These are phyloP conservation scores for Amylostereum areolatum DNA, from an alignment of 1,284 basidiomycete genomes.

Conservation along the genomic window DNA sequence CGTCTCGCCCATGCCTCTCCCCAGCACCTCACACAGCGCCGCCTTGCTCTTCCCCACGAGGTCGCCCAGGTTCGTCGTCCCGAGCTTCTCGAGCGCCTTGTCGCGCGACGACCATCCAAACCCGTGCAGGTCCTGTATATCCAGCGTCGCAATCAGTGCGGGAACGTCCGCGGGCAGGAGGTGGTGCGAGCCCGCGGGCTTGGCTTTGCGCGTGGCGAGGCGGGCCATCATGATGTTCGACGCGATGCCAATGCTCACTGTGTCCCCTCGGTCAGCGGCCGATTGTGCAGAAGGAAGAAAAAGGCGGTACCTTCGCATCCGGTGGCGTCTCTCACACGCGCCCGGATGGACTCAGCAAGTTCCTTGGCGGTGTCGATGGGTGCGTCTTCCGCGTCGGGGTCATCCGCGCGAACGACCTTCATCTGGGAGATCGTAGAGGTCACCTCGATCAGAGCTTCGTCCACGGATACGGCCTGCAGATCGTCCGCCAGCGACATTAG, in stretches of 20 bases:
- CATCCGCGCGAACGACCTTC: slow-evolving; percentile 20
- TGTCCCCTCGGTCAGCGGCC: background rate
- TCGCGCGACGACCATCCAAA: slow-evolving; percentile 74
- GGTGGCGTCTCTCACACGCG: slow-evolving; percentile 70
- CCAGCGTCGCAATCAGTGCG: slow-evolving; percentile 66
- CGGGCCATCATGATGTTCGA: slow-evolving; percentile 91
- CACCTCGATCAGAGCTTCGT: slow-evolving; percentile 92
- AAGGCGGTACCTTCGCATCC: slow-evolving; percentile 70
- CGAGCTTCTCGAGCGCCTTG: slow-evolving; percentile 75
- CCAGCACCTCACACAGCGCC: slow-evolving; percentile 68
- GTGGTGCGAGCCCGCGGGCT: slow-evolving; percentile 83
- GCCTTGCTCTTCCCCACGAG: slow-evolving; percentile 56
- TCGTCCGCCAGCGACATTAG: slow-evolving; percentile 88
- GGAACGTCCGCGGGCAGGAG: slow-evolving; percentile 51
- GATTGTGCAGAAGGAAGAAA: background rate
- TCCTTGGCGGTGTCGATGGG: slow-evolving; percentile 57
- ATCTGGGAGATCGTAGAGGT: slow-evolving; percentile 57
- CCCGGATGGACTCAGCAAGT: slow-evolving; percentile 78
- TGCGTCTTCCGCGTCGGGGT: slow-evolving; percentile 22
- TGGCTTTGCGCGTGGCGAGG: slow-evolving; percentile 86
- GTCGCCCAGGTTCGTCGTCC: slow-evolving; percentile 66
- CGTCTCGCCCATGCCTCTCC: slow-evolving; percentile 79
- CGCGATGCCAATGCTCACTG: slow-evolving; percentile 88
- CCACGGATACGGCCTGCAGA: slow-evolving; percentile 92
- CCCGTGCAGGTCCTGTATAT: slow-evolving; percentile 84